These are phyloP conservation scores for Persicaria maculosa DNA, from an alignment of 148 eudicot species.

Conservation along the genomic window DNA sequence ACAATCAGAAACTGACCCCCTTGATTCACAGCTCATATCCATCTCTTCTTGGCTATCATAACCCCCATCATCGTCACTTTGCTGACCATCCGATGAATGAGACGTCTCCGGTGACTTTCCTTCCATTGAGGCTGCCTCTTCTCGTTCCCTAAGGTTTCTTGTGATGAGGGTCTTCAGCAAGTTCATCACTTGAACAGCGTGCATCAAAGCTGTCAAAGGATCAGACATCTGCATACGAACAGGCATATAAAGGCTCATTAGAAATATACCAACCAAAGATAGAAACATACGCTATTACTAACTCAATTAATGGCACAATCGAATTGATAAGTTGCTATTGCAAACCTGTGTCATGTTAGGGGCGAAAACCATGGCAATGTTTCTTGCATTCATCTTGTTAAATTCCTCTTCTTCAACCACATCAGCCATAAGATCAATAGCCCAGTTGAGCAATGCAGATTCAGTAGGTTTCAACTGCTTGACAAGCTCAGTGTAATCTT, in stretches of 20 bases:
- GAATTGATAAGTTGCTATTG: neutral
- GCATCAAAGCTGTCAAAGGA: slow-evolving; percentile 91
- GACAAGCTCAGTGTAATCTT: slow-evolving; percentile 58
- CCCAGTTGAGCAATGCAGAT: slow-evolving; percentile 73
- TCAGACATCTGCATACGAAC: slow-evolving; percentile 67
- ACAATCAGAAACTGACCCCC: slow-evolving; percentile 43
- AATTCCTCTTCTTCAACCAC: slow-evolving; percentile 89
- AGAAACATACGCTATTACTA: neutral
- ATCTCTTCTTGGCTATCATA: slow-evolving; percentile 60
- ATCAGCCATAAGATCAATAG: slow-evolving; percentile 93
- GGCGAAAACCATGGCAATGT: slow-evolving; percentile 90
- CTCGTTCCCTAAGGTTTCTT: slow-evolving; percentile 69
- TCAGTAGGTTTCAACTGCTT: slow-evolving; percentile 79
- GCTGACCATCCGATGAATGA: slow-evolving; percentile 32
- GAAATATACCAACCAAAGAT: neutral
- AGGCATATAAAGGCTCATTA: neutral
- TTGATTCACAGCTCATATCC: slow-evolving; percentile 56
- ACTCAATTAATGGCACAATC: neutral
- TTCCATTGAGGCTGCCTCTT: slow-evolving; percentile 36
- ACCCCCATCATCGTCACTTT: slow-evolving; percentile 37
- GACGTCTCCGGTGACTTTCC: slow-evolving; percentile 62
- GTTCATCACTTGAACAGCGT: slow-evolving; percentile 97
- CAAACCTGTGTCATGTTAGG: slow-evolving; percentile 96
- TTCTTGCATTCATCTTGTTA: slow-evolving; percentile 92
- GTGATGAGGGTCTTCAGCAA: slow-evolving; percentile 74